Evolutionary conservation across 202 grass and related monocot species (phyloP).

Genomic region (Saccharum hybrid): DNA sequence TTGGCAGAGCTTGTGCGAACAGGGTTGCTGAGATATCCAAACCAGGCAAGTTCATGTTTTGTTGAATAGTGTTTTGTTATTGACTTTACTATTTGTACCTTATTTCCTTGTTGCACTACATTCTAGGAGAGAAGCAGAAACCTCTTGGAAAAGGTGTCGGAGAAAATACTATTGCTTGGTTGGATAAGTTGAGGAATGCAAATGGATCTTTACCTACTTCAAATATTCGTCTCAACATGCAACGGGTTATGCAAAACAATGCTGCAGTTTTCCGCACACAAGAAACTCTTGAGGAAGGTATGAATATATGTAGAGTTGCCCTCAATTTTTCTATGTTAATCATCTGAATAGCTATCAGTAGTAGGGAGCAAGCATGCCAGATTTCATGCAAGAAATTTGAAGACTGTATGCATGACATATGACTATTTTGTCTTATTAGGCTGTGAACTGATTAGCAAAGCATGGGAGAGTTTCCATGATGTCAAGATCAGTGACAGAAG

Average conservation of each 20-base stretch:
- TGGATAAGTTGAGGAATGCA: constrained; percentile 66
- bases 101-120: background rate
- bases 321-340: background rate
- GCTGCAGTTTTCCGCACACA: constrained; percentile 72
- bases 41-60: constrained; percentile 42
- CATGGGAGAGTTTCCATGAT: constrained; percentile 62
- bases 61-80: background rate
- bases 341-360: too few species aligned
- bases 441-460: constrained; percentile 56
- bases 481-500: constrained; percentile 65
- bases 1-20: constrained; percentile 72
- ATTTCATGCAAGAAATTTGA: too few species aligned
- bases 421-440: constrained; percentile 41
- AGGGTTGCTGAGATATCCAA: constrained; percentile 60
- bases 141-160: constrained; percentile 59
- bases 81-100: background rate
- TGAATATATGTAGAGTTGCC: too few species aligned
- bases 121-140: constrained; percentile 60
- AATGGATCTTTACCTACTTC: constrained; percentile 65
- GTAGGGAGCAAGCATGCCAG: background rate
- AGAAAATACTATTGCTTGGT: constrained; percentile 60
- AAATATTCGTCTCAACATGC: constrained; percentile 71
- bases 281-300: constrained; percentile 72
- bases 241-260: constrained; percentile 74
- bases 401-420: too few species aligned